A percentile compares a stretch with the other conserved stretches of the same genome.
Conservation (phyloP, 495 filamentous ascomycete genomes). For the Penicillium robsamsonii region DNA sequence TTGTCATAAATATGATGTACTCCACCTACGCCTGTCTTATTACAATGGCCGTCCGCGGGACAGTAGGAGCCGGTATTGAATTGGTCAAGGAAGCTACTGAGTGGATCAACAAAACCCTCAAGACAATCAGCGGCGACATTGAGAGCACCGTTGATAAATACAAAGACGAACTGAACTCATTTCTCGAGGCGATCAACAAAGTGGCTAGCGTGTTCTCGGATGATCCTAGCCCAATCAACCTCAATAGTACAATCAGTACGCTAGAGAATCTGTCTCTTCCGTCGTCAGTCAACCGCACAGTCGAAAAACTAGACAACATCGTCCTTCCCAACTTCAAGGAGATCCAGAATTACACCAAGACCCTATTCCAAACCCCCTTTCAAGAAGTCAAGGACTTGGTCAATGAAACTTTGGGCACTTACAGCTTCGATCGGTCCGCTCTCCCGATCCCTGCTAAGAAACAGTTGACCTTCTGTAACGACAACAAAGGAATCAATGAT, state of each 20-base stretch:
- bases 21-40: slow-evolving; percentile 86
- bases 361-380: slow-evolving; percentile 73
- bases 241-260: slow-evolving; percentile 56
- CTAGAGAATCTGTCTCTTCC: slow-evolving; percentile 72
- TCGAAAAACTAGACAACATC: slow-evolving; percentile 67
- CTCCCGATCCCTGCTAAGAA: slow-evolving; percentile 82
- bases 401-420: slow-evolving; percentile 62
- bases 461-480: slow-evolving; percentile 79
- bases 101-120: slow-evolving; percentile 70
- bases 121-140: slow-evolving; percentile 62
- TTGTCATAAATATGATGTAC: slow-evolving; percentile 85
- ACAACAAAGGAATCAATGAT: slow-evolving; percentile 75
- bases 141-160: slow-evolving; percentile 53
- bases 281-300: slow-evolving; percentile 56
- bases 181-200: slow-evolving; percentile 47
- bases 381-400: slow-evolving; percentile 69
- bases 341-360: slow-evolving; percentile 73
- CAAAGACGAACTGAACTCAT: slow-evolving; percentile 58
- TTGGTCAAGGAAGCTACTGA: slow-evolving; percentile 68
- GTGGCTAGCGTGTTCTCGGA: slow-evolving; percentile 32
- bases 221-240: slow-evolving; percentile 53
- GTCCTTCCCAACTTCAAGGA: slow-evolving; percentile 78
- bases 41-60: slow-evolving; percentile 73
- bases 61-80: slow-evolving; percentile 64
- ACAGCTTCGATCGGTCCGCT: slow-evolving; percentile 69